Percentiles rank a stretch among this genome's conserved stretches.
phyloP scores from a whole-genome alignment of 495 filamentous ascomycete species.

The Podospora didyma region DNA sequence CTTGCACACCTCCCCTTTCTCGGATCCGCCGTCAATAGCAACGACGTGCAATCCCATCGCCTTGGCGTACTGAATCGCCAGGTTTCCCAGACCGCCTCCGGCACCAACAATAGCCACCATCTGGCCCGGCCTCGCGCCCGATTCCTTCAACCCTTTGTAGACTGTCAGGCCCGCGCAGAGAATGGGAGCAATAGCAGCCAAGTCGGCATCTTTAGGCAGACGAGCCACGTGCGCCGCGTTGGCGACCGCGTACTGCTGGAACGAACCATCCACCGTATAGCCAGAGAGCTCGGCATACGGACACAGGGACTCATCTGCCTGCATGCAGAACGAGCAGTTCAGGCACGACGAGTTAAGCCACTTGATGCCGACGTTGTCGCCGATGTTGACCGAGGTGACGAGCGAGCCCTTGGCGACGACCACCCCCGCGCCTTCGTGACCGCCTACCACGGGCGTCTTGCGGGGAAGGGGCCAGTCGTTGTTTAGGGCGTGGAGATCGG shows the following conservation, averaged over 20 bases:
- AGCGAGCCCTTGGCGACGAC: conserved; percentile 75
- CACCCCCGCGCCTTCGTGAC: conserved; percentile 85
- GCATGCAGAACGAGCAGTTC: conserved; percentile 73
- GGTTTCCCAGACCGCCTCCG: conserved; percentile 77
- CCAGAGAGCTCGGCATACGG: conserved; percentile 67
- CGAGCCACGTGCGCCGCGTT: conserved; percentile 79
- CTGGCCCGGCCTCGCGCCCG: conserved; percentile 66
- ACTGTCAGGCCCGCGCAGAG: conserved; percentile 89
- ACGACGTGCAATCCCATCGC: conserved; percentile 81
- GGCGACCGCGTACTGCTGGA: conserved; percentile 87
- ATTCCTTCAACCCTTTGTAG: conserved; percentile 90
- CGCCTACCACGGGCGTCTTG: conserved; percentile 81
- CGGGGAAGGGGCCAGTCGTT: conserved; percentile 81
- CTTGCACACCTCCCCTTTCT: conserved; percentile 68
- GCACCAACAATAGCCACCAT: conserved; percentile 84
- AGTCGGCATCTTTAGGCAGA: conserved; percentile 67
- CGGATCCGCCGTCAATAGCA: conserved; percentile 74
- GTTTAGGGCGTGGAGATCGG: conserved; percentile 77
- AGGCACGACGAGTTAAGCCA: conserved; percentile 87
- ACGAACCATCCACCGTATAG: conserved; percentile 87
- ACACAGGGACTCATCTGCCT: conserved; percentile 69
- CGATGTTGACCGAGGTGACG: conserved; percentile 68
- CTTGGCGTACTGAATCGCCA: conserved; percentile 82
- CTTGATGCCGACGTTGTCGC: conserved; percentile 81
- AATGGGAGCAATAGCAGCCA: conserved; percentile 76